Conservation (phyloP, 78 protist genomes). For the Emiliania huxleyi region DNA sequence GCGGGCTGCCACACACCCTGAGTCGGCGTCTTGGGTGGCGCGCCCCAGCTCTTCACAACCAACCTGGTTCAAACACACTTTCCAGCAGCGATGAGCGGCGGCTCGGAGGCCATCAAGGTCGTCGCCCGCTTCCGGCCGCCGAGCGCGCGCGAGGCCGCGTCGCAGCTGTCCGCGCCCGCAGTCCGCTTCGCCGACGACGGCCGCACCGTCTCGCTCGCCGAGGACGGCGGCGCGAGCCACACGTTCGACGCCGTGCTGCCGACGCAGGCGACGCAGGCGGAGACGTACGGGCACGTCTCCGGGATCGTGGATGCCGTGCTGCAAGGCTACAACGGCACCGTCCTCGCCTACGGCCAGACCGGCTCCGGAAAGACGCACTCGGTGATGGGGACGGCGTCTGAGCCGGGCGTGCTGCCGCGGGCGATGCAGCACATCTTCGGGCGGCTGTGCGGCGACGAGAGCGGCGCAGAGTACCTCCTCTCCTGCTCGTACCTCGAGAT, state of each 20-base stretch:
- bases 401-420: not conserved
- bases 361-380: conserved; percentile 15
- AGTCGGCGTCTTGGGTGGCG: no score
- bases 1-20: no score
- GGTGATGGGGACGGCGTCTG: not conserved
- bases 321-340: conserved; percentile 21
- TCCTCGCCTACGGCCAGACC: conserved; percentile 30
- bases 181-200: not conserved
- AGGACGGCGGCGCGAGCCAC: not conserved
- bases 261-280: not conserved
- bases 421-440: not conserved
- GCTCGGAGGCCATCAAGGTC: not conserved
- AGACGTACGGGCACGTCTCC: not conserved
- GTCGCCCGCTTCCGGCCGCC: conserved; percentile 15
- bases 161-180: not conserved
- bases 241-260: not conserved
- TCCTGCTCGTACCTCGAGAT: not conserved
- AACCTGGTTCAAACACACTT: no score
- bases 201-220: not conserved
- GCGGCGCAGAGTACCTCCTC: not conserved
- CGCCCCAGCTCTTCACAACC: no score
- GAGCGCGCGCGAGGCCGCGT: not conserved
- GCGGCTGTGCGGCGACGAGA: not conserved
- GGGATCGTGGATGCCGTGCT: conserved; percentile 13
- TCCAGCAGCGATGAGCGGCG: no score